Evolutionary conservation across 805 yeast genomes (phyloP), one percentile per base, ranked within the genome.

Genomic region (Saturnispora sanitii): DNA sequence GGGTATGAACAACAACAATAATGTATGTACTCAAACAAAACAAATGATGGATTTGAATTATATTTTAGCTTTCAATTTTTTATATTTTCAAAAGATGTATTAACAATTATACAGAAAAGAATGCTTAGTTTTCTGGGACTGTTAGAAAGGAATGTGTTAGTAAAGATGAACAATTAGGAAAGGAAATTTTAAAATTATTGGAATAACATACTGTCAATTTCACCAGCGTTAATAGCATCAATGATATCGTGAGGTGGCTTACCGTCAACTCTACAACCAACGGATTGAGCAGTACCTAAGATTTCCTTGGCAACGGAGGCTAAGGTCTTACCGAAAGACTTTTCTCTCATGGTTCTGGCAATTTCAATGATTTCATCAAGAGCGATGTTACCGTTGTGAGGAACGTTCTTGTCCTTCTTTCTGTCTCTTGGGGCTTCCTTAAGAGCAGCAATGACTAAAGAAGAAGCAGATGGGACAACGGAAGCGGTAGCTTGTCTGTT

Each of bases 351-450:
- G 66, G 81, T 81, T 75, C 96, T 88, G 62, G 98, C 97, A 66
- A 92, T 83, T 68, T 87, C 95, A 70, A 76, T 77, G 73, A 92
- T 84, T 74, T 90, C 96, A 64, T 87, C 94, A 63, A 92, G 77
- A 63, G 95, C 86, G 64, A 92, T 79, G 90, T 90, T 92, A 77
- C 98, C 98, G 68, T 79, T 80, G 85, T 92, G 98, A 80, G 88
- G 87, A 71, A 92, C 84, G 77, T 92, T 90, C 92, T 92, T 92
- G 68, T 92, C 97, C 94, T 92, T 92, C 94, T 92, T 92, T 79
- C 96, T 82, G 82, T 92, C 98, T 84, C 98, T 90, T 67, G 96
- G 96, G 59, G 98, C 87, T 79, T 92, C 98, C 80, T 92, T 92
- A 67, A 92, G 79, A 59, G 98, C 98, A 68, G 96, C 86, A 73